Conservation (phyloP, 495 filamentous ascomycete species). For the Lasiosphaeria hispida region DNA sequence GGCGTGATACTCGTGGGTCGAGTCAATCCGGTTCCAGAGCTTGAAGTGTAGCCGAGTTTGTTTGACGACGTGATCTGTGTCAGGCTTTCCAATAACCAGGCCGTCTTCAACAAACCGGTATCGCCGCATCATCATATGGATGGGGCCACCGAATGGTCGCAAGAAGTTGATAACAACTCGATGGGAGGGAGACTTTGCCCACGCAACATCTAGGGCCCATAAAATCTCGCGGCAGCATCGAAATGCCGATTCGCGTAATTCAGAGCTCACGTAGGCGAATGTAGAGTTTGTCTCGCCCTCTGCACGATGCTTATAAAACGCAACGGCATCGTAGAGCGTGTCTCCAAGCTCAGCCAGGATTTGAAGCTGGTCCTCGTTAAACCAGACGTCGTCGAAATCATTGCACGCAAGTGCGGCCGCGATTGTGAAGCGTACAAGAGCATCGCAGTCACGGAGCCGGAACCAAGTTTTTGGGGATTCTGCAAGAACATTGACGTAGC, state of each 20-base stretch:
- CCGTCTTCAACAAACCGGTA: conserved; percentile 28
- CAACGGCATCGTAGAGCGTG: conserved; percentile 23
- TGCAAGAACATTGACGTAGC: conserved; percentile 20
- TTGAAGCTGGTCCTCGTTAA: conserved; percentile 20
- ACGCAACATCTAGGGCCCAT: conserved; percentile 21
- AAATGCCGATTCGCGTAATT: conserved; percentile 7
- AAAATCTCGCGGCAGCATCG: conserved; percentile 17
- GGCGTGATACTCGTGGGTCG: background rate
- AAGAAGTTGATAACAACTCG: conserved; percentile 19
- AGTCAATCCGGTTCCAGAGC: conserved; percentile 23
- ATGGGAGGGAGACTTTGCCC: background rate
- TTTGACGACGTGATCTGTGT: conserved; percentile 16
- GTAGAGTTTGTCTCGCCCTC: conserved; percentile 27
- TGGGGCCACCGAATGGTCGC: conserved; percentile 21
- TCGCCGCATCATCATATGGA: conserved; percentile 26
- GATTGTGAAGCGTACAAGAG: conserved; percentile 17
- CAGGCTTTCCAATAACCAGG: conserved; percentile 13
- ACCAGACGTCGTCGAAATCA: conserved; percentile 19
- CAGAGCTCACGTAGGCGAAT: conserved; percentile 14
- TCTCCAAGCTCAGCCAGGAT: conserved; percentile 18
- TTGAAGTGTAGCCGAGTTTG: conserved; percentile 18
- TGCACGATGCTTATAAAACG: conserved; percentile 25
- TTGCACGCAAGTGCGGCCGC: conserved; percentile 20
- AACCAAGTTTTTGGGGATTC: conserved; percentile 23
- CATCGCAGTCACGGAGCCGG: conserved; percentile 23